Conservation (phyloP, 768 basidiomycete species). For the Punctularia strigosozonata region DNA sequence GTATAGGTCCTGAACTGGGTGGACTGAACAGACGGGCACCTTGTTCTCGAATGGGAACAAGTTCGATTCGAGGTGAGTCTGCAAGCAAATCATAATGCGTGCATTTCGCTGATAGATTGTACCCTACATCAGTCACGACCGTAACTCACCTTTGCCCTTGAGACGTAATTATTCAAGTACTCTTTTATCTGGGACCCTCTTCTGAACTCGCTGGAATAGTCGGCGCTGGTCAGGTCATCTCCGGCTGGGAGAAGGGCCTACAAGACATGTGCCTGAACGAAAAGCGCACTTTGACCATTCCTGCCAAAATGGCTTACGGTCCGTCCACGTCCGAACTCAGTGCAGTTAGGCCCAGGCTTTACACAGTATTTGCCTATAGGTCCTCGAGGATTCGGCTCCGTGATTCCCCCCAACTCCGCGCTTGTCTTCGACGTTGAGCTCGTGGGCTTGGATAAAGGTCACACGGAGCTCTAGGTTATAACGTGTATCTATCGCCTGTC, state of each 20-base stretch:
- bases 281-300: conserved; percentile 84
- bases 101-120: too few species aligned
- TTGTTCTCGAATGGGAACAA: conserved; percentile 65
- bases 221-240: conserved; percentile 71
- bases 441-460: conserved; percentile 39
- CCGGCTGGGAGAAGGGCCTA: conserved; percentile 79
- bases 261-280: conserved; percentile 79
- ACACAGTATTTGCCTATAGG: conserved; percentile 29
- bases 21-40: conserved; percentile 63
- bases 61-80: conserved; percentile 76
- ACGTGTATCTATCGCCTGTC: too few species aligned
- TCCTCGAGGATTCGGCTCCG: conserved; percentile 55
- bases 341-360: background rate
- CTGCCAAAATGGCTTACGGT: conserved; percentile 76
- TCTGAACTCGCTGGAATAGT: conserved; percentile 28
- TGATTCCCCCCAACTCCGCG: conserved; percentile 72
- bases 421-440: conserved; percentile 85
- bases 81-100: background rate
- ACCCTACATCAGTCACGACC: conserved; percentile 42
- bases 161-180: conserved; percentile 39
- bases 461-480: conserved; percentile 39
- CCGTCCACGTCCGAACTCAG: conserved; percentile 15
- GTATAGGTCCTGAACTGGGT: too few species aligned
- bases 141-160: conserved; percentile 63
- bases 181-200: background rate